Conservation (phyloP, 2,329 filamentous ascomycete genomes). For the Aspergillus pseudoterreus region DNA sequence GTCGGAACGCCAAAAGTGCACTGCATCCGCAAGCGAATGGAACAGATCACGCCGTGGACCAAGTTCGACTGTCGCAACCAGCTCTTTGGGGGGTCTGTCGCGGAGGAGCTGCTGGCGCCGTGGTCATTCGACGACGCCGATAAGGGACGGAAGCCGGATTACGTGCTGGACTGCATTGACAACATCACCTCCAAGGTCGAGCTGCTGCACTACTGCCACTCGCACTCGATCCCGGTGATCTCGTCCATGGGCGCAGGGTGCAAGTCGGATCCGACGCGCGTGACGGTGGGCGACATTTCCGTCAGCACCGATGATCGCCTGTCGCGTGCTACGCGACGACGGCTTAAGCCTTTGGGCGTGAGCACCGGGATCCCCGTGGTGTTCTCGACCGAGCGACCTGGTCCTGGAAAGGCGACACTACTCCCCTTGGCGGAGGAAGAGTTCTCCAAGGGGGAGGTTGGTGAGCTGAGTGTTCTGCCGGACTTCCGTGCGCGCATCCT, state of each 20-base stretch:
- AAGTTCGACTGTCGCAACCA: constrained; percentile 82
- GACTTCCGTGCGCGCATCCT: constrained; percentile 95
- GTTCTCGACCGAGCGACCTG: constrained; percentile 86
- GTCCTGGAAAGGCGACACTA: constrained; percentile 84
- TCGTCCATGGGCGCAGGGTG: constrained; percentile 95
- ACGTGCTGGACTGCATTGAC: constrained; percentile 95
- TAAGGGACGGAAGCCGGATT: constrained; percentile 63
- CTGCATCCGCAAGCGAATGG: constrained; percentile 72
- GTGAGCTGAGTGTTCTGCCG: constrained; percentile 80
- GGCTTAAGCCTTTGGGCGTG: constrained; percentile 72
- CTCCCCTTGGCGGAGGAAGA: constrained; percentile 85
- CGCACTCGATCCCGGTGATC: constrained; percentile 74
- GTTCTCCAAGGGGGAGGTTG: constrained; percentile 78
- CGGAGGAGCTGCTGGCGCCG: constrained; percentile 62
- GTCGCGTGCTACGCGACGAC: constrained; percentile 76
- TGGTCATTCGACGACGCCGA: constrained; percentile 54
- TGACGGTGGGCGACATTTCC: constrained; percentile 89
- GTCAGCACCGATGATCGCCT: constrained; percentile 83
- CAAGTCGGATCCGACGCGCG: constrained; percentile 79
- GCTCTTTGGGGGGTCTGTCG: constrained; percentile 69
- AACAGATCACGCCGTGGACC: constrained; percentile 89
- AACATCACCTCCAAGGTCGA: constrained; percentile 97
- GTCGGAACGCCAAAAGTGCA: constrained; percentile 91
- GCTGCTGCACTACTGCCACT: constrained; percentile 81
- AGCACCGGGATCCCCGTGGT: constrained; percentile 84